phyloP scores from a whole-genome alignment of 345 rosid genomes.

The Lepidium africanum region DNA sequence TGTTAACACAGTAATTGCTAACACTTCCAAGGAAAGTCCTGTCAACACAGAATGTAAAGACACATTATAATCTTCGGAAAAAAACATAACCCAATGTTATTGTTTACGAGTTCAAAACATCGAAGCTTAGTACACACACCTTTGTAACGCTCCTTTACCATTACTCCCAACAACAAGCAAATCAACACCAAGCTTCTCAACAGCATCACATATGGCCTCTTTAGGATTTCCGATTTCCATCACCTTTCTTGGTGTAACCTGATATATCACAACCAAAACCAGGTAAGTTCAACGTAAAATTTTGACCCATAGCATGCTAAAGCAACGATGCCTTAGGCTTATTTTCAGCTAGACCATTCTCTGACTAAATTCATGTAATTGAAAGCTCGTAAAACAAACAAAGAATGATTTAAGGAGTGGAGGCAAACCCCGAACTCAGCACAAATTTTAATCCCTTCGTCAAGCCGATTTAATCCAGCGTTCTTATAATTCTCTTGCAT shows the following conservation, averaged over 20 bases:
- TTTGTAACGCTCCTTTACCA: constrained; percentile 27
- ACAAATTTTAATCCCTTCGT: constrained; percentile 41
- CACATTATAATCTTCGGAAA: not conserved
- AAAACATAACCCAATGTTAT: not conserved
- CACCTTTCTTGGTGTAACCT: constrained; percentile 50
- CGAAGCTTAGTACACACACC: constrained; percentile 29
- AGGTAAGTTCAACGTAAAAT: not conserved
- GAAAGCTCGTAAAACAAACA: not conserved
- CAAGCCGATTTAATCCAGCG: constrained; percentile 27
- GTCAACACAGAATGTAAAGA: not conserved
- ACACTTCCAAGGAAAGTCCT: constrained; percentile 43
- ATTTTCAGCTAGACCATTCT: not conserved
- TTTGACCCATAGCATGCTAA: not conserved
- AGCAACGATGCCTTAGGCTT: not conserved
- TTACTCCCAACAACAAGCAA: constrained; percentile 41
- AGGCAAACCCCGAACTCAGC: constrained; percentile 43
- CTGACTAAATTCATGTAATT: not conserved
- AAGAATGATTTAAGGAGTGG: not conserved
- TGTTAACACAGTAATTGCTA: constrained; percentile 41
- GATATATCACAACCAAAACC: not conserved
- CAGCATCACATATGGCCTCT: constrained; percentile 51
- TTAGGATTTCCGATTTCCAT: constrained; percentile 52
- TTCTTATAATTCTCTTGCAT: constrained; percentile 49
- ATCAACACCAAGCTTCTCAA: constrained; percentile 45
- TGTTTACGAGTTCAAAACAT: not conserved